Conservation (phyloP, 2,329 filamentous ascomycete genomes). For the Alternaria sp. region DNA sequence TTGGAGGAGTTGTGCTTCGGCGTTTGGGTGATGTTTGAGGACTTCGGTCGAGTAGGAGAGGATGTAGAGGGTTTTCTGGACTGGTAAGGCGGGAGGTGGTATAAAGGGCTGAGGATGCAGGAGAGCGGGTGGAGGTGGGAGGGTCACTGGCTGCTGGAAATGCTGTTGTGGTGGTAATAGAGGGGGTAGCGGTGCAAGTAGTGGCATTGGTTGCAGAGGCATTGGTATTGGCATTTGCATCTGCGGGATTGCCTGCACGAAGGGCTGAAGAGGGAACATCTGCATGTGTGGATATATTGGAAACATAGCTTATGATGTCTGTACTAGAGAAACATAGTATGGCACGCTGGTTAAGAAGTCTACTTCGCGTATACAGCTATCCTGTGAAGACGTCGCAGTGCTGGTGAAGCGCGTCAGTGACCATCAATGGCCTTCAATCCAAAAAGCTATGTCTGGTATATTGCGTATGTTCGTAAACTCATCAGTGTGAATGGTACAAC, state of each 20-base stretch:
- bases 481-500: neutral
- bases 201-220: neutral
- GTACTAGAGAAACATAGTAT: neutral
- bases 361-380: neutral
- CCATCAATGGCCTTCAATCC: neutral
- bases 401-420: neutral
- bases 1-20: neutral
- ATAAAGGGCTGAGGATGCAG: neutral
- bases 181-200: neutral
- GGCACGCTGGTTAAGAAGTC: neutral
- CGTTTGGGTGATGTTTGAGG: neutral
- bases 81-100: neutral
- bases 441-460: neutral
- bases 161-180: neutral
- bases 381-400: neutral
- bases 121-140: neutral
- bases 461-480: neutral
- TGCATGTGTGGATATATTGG: neutral
- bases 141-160: neutral
- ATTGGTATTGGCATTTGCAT: neutral
- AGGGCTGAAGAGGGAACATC: neutral
- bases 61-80: neutral
- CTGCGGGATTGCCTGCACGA: neutral
- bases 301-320: neutral
- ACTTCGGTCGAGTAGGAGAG: slow-evolving; percentile 2